Evolutionary conservation across 495 filamentous ascomycete genomes (phyloP).

Genomic region (Aspergillus hancockii): DNA sequence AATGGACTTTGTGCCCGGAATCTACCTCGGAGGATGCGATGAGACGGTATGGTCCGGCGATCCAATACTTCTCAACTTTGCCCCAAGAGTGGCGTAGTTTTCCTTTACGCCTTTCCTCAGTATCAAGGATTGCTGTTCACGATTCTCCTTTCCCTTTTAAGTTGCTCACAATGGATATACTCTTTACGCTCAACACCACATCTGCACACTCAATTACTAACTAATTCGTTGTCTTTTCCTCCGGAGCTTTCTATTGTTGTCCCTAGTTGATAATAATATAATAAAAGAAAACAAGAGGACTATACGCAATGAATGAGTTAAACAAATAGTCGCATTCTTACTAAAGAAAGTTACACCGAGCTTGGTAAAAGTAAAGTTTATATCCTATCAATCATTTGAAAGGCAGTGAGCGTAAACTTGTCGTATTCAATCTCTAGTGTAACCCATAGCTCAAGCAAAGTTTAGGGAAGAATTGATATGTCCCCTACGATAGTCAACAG

Average conservation of each 20-base stretch:
- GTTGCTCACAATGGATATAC: neutral
- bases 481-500: too few species aligned
- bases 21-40: neutral
- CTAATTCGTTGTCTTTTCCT: neutral
- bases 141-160: neutral
- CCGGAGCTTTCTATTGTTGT: neutral
- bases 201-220: neutral
- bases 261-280: neutral
- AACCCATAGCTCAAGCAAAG: too few species aligned
- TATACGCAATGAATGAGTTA: neutral
- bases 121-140: neutral
- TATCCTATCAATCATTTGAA: constrained; percentile 3
- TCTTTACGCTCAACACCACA: neutral
- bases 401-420: too few species aligned
- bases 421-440: too few species aligned
- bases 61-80: neutral
- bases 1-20: neutral
- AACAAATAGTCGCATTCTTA: neutral
- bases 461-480: too few species aligned
- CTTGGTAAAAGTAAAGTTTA: too few species aligned
- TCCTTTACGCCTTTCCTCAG: neutral
- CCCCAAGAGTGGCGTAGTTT: neutral
- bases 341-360: too few species aligned
- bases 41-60: neutral
- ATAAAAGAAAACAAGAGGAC: neutral